phyloP scores from a whole-genome alignment of 2,329 filamentous ascomycete genomes.

The Phaeosphaeriaceae sp. region DNA sequence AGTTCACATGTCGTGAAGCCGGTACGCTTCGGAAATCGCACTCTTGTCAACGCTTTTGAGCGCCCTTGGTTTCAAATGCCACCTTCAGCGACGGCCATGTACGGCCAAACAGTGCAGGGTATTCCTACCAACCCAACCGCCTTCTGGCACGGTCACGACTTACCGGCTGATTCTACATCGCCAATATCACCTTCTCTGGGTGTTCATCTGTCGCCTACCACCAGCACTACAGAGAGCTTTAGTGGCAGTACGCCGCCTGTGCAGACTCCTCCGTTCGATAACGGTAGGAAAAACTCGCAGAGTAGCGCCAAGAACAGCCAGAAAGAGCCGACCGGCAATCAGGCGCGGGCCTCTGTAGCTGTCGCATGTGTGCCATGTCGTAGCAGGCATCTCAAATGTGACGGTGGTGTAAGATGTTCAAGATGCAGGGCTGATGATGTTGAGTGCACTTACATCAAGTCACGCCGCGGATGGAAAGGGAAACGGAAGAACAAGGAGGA shows the following conservation, averaged over 20 bases:
- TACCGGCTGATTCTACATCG: conserved; percentile 32
- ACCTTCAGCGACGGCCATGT: conserved; percentile 36
- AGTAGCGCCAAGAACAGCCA: conserved; percentile 26
- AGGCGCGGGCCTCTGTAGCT: conserved; percentile 44
- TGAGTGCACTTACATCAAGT: conserved; percentile 59
- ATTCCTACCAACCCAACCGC: conserved; percentile 35
- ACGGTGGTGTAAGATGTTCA: conserved; percentile 57
- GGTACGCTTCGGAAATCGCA: conserved; percentile 16
- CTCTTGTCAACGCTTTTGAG: conserved; percentile 6
- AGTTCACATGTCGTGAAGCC: conserved; percentile 26
- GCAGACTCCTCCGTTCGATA: conserved; percentile 41
- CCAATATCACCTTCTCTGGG: conserved; percentile 27
- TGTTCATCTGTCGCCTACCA: conserved; percentile 39
- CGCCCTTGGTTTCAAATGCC: conserved; percentile 17
- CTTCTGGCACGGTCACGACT: conserved; percentile 40
- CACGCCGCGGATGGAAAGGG: conserved; percentile 58
- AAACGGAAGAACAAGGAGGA: conserved; percentile 49
- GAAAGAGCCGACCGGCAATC: conserved; percentile 23
- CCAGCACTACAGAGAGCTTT: conserved; percentile 39
- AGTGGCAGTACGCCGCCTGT: conserved; percentile 37
- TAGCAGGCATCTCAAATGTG: conserved; percentile 60
- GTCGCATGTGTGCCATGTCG: conserved; percentile 61
- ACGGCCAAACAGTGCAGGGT: conserved; percentile 30
- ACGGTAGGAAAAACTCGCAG: conserved; percentile 23
- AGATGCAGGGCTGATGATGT: conserved; percentile 54